phyloP scores from a whole-genome alignment of 192 early-diverging fungal species.

The Phycomyces nitens region DNA sequence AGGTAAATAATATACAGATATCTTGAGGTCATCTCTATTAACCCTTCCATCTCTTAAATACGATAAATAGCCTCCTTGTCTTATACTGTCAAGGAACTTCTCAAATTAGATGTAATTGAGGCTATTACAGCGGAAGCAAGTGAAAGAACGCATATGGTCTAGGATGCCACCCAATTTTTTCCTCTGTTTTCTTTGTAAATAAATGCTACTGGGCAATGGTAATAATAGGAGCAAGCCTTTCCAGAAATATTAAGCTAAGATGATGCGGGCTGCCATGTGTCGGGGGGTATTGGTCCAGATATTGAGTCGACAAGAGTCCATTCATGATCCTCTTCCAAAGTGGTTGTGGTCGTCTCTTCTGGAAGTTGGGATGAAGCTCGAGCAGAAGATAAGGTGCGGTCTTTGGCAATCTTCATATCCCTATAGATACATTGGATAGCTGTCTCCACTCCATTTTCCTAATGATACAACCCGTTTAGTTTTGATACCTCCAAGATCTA shows the following conservation, averaged over 20 bases:
- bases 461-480: neutral
- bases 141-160: conserved; percentile 2
- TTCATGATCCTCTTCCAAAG: conserved; percentile 21
- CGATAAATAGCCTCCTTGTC: conserved; percentile 35
- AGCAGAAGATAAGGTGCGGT: conserved; percentile 33
- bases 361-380: neutral
- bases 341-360: neutral
- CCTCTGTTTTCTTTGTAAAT: conserved; percentile 5
- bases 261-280: conserved; percentile 5
- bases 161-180: neutral
- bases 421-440: conserved; percentile 63
- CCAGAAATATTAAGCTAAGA: neutral
- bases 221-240: neutral
- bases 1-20: conserved; percentile 37
- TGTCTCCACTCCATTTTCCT: conserved; percentile 55
- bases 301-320: conserved; percentile 27
- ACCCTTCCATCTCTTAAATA: too few species aligned
- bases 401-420: conserved; percentile 52
- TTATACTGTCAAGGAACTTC: conserved; percentile 32
- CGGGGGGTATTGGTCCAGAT: conserved; percentile 15
- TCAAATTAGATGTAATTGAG: conserved; percentile 31
- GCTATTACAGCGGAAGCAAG: conserved; percentile 33
- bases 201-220: neutral
- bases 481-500: neutral
- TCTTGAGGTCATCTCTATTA: too few species aligned